These are phyloP conservation scores for Saturnispora galanensis DNA, from an alignment of 805 yeast genomes.

Conservation along the genomic window DNA sequence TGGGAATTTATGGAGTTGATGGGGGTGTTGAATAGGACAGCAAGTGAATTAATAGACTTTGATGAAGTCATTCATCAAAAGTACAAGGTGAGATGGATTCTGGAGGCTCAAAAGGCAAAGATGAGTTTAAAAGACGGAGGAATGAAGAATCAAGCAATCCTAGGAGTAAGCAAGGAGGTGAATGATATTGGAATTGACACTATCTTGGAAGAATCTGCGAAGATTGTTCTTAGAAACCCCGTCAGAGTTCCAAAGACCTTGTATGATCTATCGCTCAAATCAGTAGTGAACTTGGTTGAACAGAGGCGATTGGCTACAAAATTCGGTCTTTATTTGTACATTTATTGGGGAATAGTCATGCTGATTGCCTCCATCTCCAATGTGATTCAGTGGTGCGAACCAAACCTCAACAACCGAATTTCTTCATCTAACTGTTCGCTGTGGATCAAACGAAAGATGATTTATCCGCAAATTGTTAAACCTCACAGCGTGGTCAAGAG, in stretches of 20 bases:
- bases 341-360: conserved; percentile 27
- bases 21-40: conserved; percentile 22
- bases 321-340: conserved; percentile 22
- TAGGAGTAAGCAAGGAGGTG: conserved; percentile 3
- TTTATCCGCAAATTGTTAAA: conserved; percentile 25
- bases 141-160: neutral
- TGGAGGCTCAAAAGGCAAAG: conserved; percentile 7
- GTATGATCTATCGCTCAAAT: conserved; percentile 21
- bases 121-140: conserved; percentile 3
- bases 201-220: conserved; percentile 2
- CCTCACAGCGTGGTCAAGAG: conserved; percentile 9
- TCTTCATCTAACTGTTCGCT: conserved; percentile 16
- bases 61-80: conserved; percentile 7
- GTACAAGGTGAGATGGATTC: conserved; percentile 8
- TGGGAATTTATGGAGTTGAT: conserved; percentile 23
- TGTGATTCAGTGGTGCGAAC: conserved; percentile 28
- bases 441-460: conserved; percentile 27
- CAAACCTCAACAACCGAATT: conserved; percentile 19
- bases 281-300: conserved; percentile 21
- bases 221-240: conserved; percentile 19
- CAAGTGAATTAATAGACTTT: conserved; percentile 16
- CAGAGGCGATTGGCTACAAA: conserved; percentile 25
- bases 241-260: conserved; percentile 17
- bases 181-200: conserved; percentile 8
- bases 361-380: conserved; percentile 21